A percentile compares a stretch with the other conserved stretches of the same genome.
These are phyloP conservation scores for Rauvolfia tetraphylla DNA, from an alignment of 257 asterid genomes.

Conservation along the genomic window DNA sequence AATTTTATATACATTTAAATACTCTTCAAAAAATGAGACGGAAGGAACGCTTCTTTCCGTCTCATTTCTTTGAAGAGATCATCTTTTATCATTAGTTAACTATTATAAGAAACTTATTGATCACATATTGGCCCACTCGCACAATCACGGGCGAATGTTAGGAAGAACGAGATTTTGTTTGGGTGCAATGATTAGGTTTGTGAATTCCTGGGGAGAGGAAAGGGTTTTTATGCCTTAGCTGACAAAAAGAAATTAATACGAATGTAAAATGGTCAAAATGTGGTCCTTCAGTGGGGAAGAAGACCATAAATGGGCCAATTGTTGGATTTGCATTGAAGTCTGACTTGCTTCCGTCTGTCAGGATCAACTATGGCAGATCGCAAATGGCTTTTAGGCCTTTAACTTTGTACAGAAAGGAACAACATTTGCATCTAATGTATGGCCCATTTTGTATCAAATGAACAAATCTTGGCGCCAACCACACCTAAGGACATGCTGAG, in stretches of 20 bases:
- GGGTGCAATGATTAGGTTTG: not conserved
- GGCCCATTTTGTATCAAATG: slow-evolving; percentile 11
- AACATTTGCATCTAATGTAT: not conserved
- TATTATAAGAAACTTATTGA: not conserved
- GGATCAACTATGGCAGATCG: not conserved
- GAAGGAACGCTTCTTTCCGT: too few relatives aligned
- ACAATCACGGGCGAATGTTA: slow-evolving; percentile 6
- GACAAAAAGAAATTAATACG: slow-evolving; percentile 6
- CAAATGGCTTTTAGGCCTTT: slow-evolving; percentile 4
- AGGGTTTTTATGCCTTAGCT: not conserved
- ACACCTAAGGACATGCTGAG: not conserved
- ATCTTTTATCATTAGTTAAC: not conserved
- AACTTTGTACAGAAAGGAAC: slow-evolving; percentile 12
- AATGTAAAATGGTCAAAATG: not conserved
- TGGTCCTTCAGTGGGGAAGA: slow-evolving; percentile 6
- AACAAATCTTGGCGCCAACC: slow-evolving; percentile 6
- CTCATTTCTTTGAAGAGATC: too few relatives aligned
- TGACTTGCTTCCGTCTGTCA: not conserved
- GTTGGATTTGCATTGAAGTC: not conserved
- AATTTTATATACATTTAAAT: too few relatives aligned
- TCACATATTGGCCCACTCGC: not conserved
- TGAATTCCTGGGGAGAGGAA: not conserved
- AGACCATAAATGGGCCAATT: not conserved
- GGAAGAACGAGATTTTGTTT: not conserved
- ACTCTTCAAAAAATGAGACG: too few relatives aligned